Evolutionary conservation across 2,329 filamentous ascomycete species (phyloP), one percentile per base, ranked within the genome.

Genomic region (Nemania abortiva): DNA sequence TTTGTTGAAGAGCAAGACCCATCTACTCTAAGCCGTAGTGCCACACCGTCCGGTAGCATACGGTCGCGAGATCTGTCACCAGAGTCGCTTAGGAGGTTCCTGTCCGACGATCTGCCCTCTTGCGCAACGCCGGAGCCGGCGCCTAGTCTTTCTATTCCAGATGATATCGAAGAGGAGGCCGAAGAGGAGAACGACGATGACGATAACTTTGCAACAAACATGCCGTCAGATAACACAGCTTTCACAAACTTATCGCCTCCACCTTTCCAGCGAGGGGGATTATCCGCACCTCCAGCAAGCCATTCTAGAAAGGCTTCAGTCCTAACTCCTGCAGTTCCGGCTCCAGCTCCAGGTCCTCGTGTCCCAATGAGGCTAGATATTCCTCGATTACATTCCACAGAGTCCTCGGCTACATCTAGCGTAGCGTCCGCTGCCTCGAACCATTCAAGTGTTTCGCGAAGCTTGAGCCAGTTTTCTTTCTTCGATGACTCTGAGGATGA

Each of bases 151-250:
- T 73, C 74, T 47, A 85, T 86, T 24, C 82, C 84, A 1, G 82
- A 85, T 58, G 82, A 86, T 63, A 84, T 83, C 45, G 80, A 77
- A 7, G 86, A 87, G 63, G 84, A 86, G 60, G 81, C 80, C 53
- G 87, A 89, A 58, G 87, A 85, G 39, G 87, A 85, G 39, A 81
- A 81, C 56, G 87, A 89, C 56, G 87, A 90, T 69, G 88, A 90
- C 72, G 87, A 89, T 71, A 90, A 90, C 78, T 90, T 90, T 73
- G 87, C 87, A n/a, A 84, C 82, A 3, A 85, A 85, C 0, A 83
- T 84, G 3, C 74, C 78, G 6, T 83, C 83, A 0, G 86, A 88
- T 62, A 80, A 69, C 2, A 79, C 82, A 24, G 76, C 81, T 1
- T 85, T 82, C 66, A 76, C 81, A 22, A 86, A 85, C 49, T 78